Base-by-base conservation (phyloP, 73 alveolate genomes). In the Diophrys sp. region DNA sequence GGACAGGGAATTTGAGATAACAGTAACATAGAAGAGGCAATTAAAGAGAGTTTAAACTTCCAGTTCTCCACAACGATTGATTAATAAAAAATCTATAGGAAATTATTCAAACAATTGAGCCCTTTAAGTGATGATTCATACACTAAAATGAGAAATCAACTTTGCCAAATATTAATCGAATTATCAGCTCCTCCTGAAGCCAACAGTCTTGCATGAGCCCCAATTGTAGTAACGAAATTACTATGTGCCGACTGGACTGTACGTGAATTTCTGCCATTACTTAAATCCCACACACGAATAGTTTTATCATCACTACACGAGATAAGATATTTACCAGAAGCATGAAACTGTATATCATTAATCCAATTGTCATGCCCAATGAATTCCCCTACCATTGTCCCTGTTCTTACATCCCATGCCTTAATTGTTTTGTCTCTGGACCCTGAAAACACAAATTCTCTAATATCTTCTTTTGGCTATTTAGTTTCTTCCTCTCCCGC, bases 311-410 rank as follows among this genome's bases (percentile, higher is more conserved):
- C 99, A 66, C 94, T 68, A 31, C 91, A 77, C 53, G 91, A 77
- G 0, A 91, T 74, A 28, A 91, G 70, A 71, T 70, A 91, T 69
- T 88, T 91, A 29, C 94, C 94, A 54, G 73, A 66, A 2, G 95
- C 96, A 79, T 96, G 99, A 56, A 94, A 92, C 34, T 92, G 83
- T 24, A 96, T 75, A 29, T 85, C 92, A 54, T 91, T 91, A 14
- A 96, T 98, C 99, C 99, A 96, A 78, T 95, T 95, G 79, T 92
- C 98, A 79, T 96, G 99, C 14, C 98, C 99, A 57, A 73, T 74
- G 31, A 96, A 74, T 26, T 91, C 87, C 53, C 78, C 72, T 70
- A 95, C 73, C 44, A 91, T 81, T 0, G 84, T 28, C 31, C 95
- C 96, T 23, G 74, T 75, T 31, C 81, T 71, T n/a, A 91, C 96